Conservation (phyloP, 179 eudicot genomes). For the Silene vulgaris region DNA sequence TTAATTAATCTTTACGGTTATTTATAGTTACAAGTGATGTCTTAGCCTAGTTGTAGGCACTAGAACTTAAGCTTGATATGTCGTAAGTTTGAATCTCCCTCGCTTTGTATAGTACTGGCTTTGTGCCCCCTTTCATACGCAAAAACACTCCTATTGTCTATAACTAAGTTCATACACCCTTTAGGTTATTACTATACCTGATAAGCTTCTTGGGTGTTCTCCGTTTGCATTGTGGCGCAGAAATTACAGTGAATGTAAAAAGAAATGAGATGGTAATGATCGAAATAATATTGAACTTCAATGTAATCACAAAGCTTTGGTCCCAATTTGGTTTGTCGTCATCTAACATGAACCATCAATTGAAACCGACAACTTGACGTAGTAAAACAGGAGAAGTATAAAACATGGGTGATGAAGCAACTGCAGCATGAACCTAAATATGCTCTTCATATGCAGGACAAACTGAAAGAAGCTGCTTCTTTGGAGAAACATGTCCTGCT, state of each 20-base stretch:
- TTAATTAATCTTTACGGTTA: neutral
- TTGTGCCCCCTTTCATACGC: too few species aligned
- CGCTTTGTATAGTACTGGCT: too few species aligned
- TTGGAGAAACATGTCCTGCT: slow-evolving; percentile 89
- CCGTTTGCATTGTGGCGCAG: neutral
- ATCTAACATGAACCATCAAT: neutral
- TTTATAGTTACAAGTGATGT: neutral
- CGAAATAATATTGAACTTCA: neutral
- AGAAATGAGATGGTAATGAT: neutral
- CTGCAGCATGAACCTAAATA: slow-evolving; percentile 17
- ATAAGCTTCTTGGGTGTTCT: neutral
- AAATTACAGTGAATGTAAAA: neutral
- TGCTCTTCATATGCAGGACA: slow-evolving; percentile 50
- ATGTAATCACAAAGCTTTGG: neutral
- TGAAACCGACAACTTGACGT: neutral
- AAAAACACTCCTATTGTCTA: too few species aligned
- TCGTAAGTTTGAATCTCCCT: too few species aligned
- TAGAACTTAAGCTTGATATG: too few species aligned
- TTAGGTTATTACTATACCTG: neutral
- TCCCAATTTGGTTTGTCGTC: neutral
- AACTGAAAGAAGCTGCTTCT: slow-evolving; percentile 80
- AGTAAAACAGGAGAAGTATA: neutral
- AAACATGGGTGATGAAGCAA: neutral
- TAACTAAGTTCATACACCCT: neutral
- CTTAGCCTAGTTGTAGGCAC: too few species aligned